Conservation (phyloP, 176 grass and related monocot species). For the Luzula sylvatica region DNA sequence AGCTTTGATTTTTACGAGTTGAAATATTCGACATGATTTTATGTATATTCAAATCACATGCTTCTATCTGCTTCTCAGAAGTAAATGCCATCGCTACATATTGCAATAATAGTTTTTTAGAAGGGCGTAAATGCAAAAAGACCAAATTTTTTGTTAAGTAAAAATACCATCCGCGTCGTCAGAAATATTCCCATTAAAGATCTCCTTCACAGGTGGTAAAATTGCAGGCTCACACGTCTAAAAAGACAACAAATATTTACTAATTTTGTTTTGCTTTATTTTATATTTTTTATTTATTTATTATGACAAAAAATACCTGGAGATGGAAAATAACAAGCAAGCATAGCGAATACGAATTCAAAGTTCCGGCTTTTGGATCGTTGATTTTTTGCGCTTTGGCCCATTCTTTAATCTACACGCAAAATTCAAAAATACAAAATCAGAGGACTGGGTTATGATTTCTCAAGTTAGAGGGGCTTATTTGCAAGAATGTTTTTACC, state of each 20-base stretch:
- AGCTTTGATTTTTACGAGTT: slow-evolving; percentile 44
- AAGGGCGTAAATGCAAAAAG: neutral
- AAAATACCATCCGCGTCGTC: slow-evolving; percentile 49
- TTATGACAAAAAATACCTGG: slow-evolving; percentile 52
- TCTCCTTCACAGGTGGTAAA: slow-evolving; percentile 69
- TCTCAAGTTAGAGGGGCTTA: neutral
- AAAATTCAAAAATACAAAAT: slow-evolving; percentile 21
- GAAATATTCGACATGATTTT: slow-evolving; percentile 37
- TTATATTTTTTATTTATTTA: too few relatives aligned
- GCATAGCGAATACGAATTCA: slow-evolving; percentile 92
- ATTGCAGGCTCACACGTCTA: slow-evolving; percentile 73
- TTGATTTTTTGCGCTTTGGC: slow-evolving; percentile 94
- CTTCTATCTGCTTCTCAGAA: slow-evolving; percentile 35
- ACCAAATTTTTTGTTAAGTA: neutral
- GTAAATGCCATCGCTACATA: slow-evolving; percentile 30
- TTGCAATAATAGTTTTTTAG: slow-evolving; percentile 8
- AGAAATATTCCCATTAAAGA: slow-evolving; percentile 58
- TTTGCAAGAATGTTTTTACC: slow-evolving; percentile 33
- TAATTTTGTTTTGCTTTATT: neutral
- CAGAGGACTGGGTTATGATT: neutral
- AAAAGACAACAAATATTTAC: neutral
- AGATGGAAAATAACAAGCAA: slow-evolving; percentile 86
- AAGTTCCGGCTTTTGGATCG: slow-evolving; percentile 65
- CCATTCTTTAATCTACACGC: slow-evolving; percentile 91
- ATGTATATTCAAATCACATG: slow-evolving; percentile 56